phyloP scores from a whole-genome alignment of 1,139 yeast species.

The Kodamaea alishanica region DNA sequence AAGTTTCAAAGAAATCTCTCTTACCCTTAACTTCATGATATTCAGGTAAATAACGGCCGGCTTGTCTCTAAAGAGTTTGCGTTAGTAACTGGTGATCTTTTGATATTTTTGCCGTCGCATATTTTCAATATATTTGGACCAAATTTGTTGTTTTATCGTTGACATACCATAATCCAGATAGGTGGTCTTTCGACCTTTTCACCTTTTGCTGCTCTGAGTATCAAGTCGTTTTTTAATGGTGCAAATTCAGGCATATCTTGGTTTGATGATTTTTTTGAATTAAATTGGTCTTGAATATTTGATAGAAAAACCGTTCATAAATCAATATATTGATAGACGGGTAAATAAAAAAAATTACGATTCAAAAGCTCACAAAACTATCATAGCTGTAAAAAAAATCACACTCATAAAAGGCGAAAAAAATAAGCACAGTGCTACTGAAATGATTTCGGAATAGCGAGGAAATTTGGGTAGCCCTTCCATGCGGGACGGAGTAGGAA shows the following conservation, averaged over 20 bases:
- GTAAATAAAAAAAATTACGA: too few relatives aligned
- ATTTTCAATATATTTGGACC: not conserved
- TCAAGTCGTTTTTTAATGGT: conserved; percentile 78
- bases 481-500: too few relatives aligned
- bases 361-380: too few relatives aligned
- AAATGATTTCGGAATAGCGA: too few relatives aligned
- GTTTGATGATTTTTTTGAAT: not conserved
- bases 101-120: not conserved
- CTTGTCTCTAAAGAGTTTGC: conserved; percentile 53
- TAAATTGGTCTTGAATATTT: too few relatives aligned
- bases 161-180: conserved; percentile 87
- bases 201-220: conserved; percentile 79
- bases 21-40: conserved; percentile 84
- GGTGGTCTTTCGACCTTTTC: conserved; percentile 96
- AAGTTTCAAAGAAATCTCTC: conserved; percentile 89
- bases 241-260: conserved; percentile 47
- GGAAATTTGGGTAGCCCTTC: too few relatives aligned
- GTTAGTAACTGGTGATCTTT: conserved; percentile 7
- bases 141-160: not conserved
- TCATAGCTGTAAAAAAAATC: too few relatives aligned
- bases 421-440: too few relatives aligned
- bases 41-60: conserved; percentile 87
- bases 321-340: too few relatives aligned
- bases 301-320: too few relatives aligned
- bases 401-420: too few relatives aligned